Evolutionary conservation across 805 yeast genomes (phyloP).

Genomic region (Dipodascopsis uninucleata): DNA sequence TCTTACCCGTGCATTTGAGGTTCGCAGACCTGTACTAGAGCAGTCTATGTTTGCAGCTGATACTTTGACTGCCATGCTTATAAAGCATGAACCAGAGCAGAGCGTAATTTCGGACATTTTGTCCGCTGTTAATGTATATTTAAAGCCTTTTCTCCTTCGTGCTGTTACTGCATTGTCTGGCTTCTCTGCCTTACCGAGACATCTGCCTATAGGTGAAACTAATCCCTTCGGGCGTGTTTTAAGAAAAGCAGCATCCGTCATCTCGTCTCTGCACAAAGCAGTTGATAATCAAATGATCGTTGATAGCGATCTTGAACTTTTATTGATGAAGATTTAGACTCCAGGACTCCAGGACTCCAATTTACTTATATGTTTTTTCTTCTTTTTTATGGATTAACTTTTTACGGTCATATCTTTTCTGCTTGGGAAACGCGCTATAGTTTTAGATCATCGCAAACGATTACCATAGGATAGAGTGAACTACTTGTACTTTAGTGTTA

Average conservation of each 20-base stretch:
- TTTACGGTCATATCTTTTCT: too few relatives aligned
- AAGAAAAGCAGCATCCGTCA: slow-evolving; percentile 17
- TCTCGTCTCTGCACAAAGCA: too few relatives aligned
- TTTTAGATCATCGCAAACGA: too few relatives aligned
- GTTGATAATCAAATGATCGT: too few relatives aligned
- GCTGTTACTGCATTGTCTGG: slow-evolving; percentile 17
- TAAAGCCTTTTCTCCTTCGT: slow-evolving; percentile 20
- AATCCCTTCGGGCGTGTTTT: slow-evolving; percentile 24
- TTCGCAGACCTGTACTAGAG: slow-evolving; percentile 40
- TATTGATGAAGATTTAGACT: too few relatives aligned
- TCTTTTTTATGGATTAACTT: too few relatives aligned
- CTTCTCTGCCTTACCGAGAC: slow-evolving; percentile 10
- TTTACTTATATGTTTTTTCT: too few relatives aligned
- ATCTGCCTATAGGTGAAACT: not conserved
- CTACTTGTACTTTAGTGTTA: too few relatives aligned
- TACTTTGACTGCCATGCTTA: slow-evolving; percentile 1
- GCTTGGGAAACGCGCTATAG: too few relatives aligned
- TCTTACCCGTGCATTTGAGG: slow-evolving; percentile 41
- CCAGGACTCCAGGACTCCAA: too few relatives aligned
- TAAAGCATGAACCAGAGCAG: slow-evolving; percentile 1
- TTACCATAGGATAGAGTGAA: too few relatives aligned
- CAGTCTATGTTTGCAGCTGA: slow-evolving; percentile 42
- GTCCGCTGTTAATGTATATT: slow-evolving; percentile 10
- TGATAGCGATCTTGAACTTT: too few relatives aligned
- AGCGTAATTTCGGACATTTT: slow-evolving; percentile 2